Conservation (phyloP, 2,329 filamentous ascomycete species). For the Aspergillus aculeatinus region DNA sequence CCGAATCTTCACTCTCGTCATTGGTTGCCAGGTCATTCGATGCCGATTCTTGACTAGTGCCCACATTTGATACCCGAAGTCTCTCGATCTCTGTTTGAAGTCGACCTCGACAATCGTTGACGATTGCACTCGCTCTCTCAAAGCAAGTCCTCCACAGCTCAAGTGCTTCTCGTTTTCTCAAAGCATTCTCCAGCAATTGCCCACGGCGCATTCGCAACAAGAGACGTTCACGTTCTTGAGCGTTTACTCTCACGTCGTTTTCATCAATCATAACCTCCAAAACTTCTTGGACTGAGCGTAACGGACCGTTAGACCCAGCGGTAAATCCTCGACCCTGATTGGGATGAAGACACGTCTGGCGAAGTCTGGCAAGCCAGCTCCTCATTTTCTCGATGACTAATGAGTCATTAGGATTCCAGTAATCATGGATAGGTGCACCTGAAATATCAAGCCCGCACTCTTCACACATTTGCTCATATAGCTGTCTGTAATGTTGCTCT, state of each 20-base stretch:
- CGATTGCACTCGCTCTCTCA: conserved; percentile 46
- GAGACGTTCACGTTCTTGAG: conserved; percentile 68
- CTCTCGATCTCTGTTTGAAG: conserved; percentile 51
- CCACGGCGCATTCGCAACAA: conserved; percentile 65
- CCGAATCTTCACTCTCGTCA: conserved; percentile 39
- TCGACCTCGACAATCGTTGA: conserved; percentile 65
- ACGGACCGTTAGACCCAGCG: conserved; percentile 58
- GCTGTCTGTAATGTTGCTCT: conserved; percentile 78
- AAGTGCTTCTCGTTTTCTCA: conserved; percentile 66
- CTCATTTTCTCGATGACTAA: conserved; percentile 69
- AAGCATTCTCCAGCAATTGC: conserved; percentile 76
- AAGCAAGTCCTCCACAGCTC: conserved; percentile 65
- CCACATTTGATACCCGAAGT: conserved; percentile 21
- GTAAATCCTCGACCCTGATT: conserved; percentile 65
- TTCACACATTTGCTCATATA: conserved; percentile 74
- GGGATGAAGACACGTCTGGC: conserved; percentile 83
- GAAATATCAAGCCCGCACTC: conserved; percentile 64
- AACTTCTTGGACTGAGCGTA: conserved; percentile 82
- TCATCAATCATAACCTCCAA: conserved; percentile 89
- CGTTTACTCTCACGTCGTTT: conserved; percentile 65
- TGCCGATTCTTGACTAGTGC: conserved; percentile 16
- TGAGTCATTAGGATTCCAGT: conserved; percentile 65
- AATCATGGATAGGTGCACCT: conserved; percentile 60
- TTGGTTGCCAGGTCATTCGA: conserved; percentile 29
- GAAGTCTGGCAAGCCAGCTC: conserved; percentile 70